These are phyloP conservation scores for Colletotrichum spaethianum DNA, from an alignment of 2,329 filamentous ascomycete species.

Conservation along the genomic window DNA sequence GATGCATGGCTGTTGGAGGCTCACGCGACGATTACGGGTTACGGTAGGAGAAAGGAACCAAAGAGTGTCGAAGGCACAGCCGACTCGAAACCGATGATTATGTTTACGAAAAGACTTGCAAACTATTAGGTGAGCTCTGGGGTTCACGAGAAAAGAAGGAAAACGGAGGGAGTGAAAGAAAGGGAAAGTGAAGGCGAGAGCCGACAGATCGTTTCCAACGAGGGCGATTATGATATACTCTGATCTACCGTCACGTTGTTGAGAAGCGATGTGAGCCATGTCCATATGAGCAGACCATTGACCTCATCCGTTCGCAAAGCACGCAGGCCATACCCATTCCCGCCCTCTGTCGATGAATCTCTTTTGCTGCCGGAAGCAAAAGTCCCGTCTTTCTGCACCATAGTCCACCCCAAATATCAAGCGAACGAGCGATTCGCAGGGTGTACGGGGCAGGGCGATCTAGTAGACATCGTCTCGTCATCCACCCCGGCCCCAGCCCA, in stretches of 20 bases:
- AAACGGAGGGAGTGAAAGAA: background rate
- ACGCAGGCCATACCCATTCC: background rate
- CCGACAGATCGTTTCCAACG: slow-evolving; percentile 23
- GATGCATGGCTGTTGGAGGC: slow-evolving; percentile 44
- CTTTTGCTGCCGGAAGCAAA: slow-evolving; percentile 33
- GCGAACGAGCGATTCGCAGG: background rate
- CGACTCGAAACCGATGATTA: background rate
- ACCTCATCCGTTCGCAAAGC: background rate
- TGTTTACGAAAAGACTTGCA: slow-evolving; percentile 11
- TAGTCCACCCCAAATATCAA: background rate
- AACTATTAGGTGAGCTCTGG: slow-evolving; percentile 11
- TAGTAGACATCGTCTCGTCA: slow-evolving; percentile 22
- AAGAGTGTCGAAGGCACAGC: slow-evolving; percentile 28
- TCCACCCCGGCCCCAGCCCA: slow-evolving; percentile 16
- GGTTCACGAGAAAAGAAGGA: slow-evolving; percentile 1
- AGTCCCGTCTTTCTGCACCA: background rate
- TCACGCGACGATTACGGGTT: slow-evolving; percentile 11
- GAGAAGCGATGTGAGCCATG: background rate
- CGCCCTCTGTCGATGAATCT: slow-evolving; percentile 36
- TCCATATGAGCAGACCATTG: slow-evolving; percentile 13
- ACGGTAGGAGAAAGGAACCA: background rate
- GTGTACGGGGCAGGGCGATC: slow-evolving; percentile 1
- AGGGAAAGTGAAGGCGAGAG: slow-evolving; percentile 1
- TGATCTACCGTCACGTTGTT: background rate
- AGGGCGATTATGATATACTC: slow-evolving; percentile 21